Conservation (phyloP, 2,329 filamentous ascomycete species). For the Davidsoniella eucalypti region DNA sequence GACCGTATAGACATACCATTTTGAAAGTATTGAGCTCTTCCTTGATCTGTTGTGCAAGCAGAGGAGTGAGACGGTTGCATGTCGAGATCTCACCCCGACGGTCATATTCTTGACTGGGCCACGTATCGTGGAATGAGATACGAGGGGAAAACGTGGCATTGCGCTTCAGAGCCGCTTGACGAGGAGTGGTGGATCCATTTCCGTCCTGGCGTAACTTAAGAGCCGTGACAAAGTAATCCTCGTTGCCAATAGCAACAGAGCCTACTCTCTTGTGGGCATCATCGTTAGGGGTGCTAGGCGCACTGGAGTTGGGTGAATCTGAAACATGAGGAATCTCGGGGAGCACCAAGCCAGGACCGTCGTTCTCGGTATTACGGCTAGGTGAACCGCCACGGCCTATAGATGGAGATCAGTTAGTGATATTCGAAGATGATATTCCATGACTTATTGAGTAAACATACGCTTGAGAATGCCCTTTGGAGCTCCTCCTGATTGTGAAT, state of each 20-base stretch:
- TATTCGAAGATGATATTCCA: conserved; percentile 11
- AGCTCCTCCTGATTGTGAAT: background rate
- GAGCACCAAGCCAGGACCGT: conserved; percentile 22
- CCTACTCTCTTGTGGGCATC: conserved; percentile 54
- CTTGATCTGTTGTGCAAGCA: conserved; percentile 97
- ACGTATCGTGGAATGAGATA: conserved; percentile 90
- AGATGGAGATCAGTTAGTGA: background rate
- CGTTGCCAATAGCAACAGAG: conserved; percentile 57
- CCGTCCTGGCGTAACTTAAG: conserved; percentile 60
- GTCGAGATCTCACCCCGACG: conserved; percentile 90
- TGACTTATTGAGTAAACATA: conserved; percentile 22
- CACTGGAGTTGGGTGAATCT: conserved; percentile 71
- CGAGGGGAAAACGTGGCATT: conserved; percentile 72
- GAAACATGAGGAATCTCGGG: conserved; percentile 46
- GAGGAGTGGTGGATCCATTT: conserved; percentile 66
- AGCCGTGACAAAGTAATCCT: conserved; percentile 79
- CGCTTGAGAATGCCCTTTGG: conserved; percentile 94
- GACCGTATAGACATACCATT: conserved; percentile 48
- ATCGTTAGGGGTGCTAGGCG: conserved; percentile 75
- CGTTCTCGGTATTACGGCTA: conserved; percentile 4
- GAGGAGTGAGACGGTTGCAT: conserved; percentile 91
- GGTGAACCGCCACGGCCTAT: conserved; percentile 7
- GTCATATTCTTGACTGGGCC: conserved; percentile 91
- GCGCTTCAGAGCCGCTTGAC: conserved; percentile 39
- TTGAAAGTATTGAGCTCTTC: conserved; percentile 99